Base-by-base conservation (phyloP, 140 eudicot species). In the Senecio squalidus region DNA sequence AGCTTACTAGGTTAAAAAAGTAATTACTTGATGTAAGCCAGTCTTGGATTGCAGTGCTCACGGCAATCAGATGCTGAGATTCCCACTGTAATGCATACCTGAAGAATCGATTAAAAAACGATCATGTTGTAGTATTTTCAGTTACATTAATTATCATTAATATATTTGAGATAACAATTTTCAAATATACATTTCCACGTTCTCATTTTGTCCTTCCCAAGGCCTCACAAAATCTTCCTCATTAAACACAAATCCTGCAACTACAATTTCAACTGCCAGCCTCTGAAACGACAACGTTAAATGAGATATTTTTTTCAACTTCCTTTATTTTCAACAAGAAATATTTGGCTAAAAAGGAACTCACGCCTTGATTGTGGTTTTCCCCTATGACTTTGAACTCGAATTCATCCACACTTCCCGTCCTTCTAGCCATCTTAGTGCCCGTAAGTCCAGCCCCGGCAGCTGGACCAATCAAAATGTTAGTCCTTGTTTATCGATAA, bases 391-490 rank as follows among this genome's bases (percentile, higher is more conserved):
- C 81, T 75, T 77, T 79, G 80, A 92, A 87, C 68, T 92, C 95
- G 60, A 92, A 92, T 78, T 92, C 96, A 67, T 92, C 98, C 50
- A 87, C 85, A 58, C 80, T 80, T 47, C 95, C 98, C 0, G 78
- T 87, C 65, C 98, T 87, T 80, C 96, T 79, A 13, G 98, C 98
- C 98, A 84, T 81, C 72, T 87, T 92, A 50, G 75, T 65, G 40
- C 96, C 96, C 4, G 89, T 66, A 57, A 92, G 93, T 68, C 98
- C 96, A 76, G 98, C 98, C 63, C 98, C 98, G 30, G 95, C 98
- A 84, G 96, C 98, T 92, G 64, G 64, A 57, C 52, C 14, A 59
- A 51, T 52, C 28, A 57, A 62, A 50, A 55, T 45, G 58, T 74
- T 70, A 70, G 67, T 64, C 17, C 15, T 25, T 13, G 38, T 9